Conservation (phyloP, 306 rosid species). For the Trichosanthes truncata region DNA sequence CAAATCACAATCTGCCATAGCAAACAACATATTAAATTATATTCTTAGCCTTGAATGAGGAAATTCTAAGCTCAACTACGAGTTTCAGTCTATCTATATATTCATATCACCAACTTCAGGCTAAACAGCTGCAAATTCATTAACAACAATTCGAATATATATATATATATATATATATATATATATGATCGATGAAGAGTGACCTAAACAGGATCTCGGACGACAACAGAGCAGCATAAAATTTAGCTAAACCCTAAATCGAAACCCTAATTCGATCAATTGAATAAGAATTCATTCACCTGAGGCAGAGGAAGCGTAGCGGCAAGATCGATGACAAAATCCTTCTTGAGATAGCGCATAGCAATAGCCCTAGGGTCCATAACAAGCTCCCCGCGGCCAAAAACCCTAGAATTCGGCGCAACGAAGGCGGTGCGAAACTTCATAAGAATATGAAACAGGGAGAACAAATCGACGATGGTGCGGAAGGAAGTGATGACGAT, state of each 20-base stretch:
- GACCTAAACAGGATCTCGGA: neutral
- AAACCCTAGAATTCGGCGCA: slow-evolving; percentile 37
- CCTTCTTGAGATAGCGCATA: slow-evolving; percentile 36
- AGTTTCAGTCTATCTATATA: neutral
- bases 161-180: too few species aligned
- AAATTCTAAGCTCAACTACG: neutral
- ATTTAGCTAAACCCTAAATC: neutral
- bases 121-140: neutral
- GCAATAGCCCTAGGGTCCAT: slow-evolving; percentile 51
- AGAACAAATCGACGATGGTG: slow-evolving; percentile 59
- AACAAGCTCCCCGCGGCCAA: slow-evolving; percentile 63
- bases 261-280: neutral
- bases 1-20: slow-evolving; percentile 57
- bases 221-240: neutral
- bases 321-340: slow-evolving; percentile 60
- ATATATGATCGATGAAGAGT: too few species aligned
- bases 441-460: slow-evolving; percentile 44
- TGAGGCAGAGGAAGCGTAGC: slow-evolving; percentile 80
- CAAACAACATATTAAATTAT: neutral
- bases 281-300: slow-evolving; percentile 19
- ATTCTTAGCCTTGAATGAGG: neutral
- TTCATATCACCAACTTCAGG: neutral
- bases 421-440: slow-evolving; percentile 63
- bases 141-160: too few species aligned
- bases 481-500: slow-evolving; percentile 51